Evolutionary conservation across 2,329 filamentous ascomycete species (phyloP).

Genomic region (Massarina eburnea): DNA sequence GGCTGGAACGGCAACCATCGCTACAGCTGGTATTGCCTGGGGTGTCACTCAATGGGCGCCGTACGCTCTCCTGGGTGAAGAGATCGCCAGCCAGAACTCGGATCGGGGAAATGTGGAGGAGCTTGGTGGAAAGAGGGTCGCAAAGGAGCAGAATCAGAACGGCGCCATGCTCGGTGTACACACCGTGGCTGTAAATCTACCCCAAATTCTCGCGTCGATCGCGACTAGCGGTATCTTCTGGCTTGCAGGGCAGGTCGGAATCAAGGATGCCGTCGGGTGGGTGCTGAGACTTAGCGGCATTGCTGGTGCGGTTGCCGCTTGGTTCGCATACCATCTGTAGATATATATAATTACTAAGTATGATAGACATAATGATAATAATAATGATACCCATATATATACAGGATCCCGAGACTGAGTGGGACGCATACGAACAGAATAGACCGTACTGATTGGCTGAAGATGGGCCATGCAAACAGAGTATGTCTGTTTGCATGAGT

Average conservation of each 20-base stretch:
- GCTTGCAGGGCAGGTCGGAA: neutral
- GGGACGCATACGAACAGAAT: too few relatives aligned
- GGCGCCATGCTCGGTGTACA: slow-evolving; percentile 19
- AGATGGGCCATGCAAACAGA: neutral
- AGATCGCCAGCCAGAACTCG: slow-evolving; percentile 14
- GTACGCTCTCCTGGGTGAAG: slow-evolving; percentile 30
- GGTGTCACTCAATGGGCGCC: slow-evolving; percentile 34
- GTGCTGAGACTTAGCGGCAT: slow-evolving; percentile 4
- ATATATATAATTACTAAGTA: neutral
- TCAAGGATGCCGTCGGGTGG: slow-evolving; percentile 1
- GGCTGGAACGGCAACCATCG: neutral
- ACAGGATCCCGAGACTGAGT: too few relatives aligned
- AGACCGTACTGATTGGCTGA: neutral
- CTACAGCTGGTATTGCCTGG: slow-evolving; percentile 26
- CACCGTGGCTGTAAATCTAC: slow-evolving; percentile 15
- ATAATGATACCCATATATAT: too few relatives aligned
- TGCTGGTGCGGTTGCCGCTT: slow-evolving; percentile 3
- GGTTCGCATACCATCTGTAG: slow-evolving; percentile 2
- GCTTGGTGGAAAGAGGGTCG: neutral
- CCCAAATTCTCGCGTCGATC: slow-evolving; percentile 18
- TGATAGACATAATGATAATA: neutral
- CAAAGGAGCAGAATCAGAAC: slow-evolving; percentile 1
- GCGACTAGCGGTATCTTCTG: slow-evolving; percentile 6
- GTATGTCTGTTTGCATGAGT: neutral
- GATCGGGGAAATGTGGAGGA: neutral